Evolutionary conservation across 2,329 filamentous ascomycete genomes (phyloP).

Genomic region (Botrytis aclada): DNA sequence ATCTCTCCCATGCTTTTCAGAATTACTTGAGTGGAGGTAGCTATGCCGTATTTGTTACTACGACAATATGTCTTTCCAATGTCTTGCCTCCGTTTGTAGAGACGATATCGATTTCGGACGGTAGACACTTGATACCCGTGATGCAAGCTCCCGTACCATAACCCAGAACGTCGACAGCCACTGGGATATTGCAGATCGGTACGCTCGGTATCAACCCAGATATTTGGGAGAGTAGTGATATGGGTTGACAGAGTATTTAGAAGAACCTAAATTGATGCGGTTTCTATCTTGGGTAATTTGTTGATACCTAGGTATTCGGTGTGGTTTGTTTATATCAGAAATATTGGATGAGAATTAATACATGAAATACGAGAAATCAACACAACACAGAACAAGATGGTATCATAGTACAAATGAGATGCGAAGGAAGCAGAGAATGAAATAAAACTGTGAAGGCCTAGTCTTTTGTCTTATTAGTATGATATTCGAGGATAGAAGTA

Average conservation of each 20-base stretch:
- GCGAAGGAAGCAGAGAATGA: neutral
- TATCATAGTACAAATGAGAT: neutral
- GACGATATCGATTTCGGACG: slow-evolving; percentile 11
- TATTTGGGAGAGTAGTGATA: neutral
- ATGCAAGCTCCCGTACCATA: slow-evolving; percentile 17
- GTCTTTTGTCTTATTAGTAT: neutral
- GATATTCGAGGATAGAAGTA: neutral
- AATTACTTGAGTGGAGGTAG: neutral
- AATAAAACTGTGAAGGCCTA: neutral
- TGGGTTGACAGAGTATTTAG: neutral
- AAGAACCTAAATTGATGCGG: neutral
- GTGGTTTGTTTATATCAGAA: neutral
- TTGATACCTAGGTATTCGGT: neutral
- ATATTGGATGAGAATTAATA: neutral
- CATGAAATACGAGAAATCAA: neutral
- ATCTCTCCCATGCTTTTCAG: slow-evolving; percentile 10
- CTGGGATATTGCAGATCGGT: neutral
- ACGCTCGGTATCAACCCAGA: neutral
- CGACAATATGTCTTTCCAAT: neutral
- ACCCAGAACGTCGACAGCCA: slow-evolving; percentile 5
- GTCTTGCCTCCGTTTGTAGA: slow-evolving; percentile 4
- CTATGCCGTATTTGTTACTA: neutral
- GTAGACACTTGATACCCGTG: slow-evolving; percentile 10
- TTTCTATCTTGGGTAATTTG: neutral
- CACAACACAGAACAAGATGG: neutral